These are phyloP conservation scores for Aspergillus thermomutatus DNA, from an alignment of 2,329 filamentous ascomycete species.

Conservation along the genomic window DNA sequence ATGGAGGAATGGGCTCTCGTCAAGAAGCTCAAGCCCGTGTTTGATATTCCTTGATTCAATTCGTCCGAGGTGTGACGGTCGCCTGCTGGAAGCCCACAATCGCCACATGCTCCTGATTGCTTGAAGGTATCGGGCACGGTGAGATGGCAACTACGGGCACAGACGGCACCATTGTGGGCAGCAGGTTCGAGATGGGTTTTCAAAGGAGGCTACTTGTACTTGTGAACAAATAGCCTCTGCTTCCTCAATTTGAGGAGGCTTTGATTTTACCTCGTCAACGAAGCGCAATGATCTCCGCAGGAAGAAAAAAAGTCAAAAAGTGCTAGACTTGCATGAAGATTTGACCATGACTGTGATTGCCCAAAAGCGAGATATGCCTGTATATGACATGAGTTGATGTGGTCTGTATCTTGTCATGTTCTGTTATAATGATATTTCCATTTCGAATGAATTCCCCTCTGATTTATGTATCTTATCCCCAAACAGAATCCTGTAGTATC, in stretches of 20 bases:
- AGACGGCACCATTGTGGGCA: background rate
- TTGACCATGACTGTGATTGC: constrained; percentile 23
- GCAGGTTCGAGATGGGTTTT: background rate
- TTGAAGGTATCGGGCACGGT: background rate
- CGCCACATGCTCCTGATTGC: background rate
- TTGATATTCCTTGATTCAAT: constrained; percentile 69
- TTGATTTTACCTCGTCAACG: background rate
- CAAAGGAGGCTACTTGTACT: background rate
- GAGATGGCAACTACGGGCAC: background rate
- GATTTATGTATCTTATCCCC: too few species aligned
- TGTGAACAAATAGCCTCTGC: background rate
- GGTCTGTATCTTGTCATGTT: constrained; percentile 22
- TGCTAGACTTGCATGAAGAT: constrained; percentile 26
- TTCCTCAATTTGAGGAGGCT: background rate
- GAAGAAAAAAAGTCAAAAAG: constrained; percentile 12
- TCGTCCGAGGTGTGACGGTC: background rate
- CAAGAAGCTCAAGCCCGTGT: constrained; percentile 90
- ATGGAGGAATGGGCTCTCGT: constrained; percentile 95
- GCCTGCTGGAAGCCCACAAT: background rate
- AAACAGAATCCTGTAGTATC: constrained; percentile 8
- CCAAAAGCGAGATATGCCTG: constrained; percentile 21
- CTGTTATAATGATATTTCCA: constrained; percentile 11
- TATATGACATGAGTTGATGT: constrained; percentile 27
- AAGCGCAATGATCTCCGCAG: background rate
- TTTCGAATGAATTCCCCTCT: constrained; percentile 3